Evolutionary conservation across 225 moss, liverwort and hornwort genomes (phyloP).

Genomic region (Bryoerythrophyllum caledonicum): DNA sequence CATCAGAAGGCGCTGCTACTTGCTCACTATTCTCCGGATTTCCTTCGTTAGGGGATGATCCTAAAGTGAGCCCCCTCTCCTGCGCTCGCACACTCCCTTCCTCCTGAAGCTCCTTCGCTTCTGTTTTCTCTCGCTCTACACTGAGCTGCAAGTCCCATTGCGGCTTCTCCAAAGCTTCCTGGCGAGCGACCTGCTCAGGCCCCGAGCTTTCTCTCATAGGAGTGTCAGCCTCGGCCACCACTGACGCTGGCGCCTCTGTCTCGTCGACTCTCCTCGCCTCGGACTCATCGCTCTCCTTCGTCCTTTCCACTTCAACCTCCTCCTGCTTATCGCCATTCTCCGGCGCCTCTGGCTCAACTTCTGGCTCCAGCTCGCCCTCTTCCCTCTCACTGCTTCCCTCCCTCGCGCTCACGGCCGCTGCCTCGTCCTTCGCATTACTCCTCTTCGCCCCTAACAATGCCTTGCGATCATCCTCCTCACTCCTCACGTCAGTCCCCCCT

Average conservation of each 20-base stretch:
- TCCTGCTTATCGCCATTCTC: constrained; percentile 43
- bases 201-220: constrained; percentile 27
- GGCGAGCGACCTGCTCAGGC: constrained; percentile 22
- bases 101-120: constrained; percentile 27
- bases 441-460: constrained; percentile 35
- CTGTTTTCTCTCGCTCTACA: constrained; percentile 42
- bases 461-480: constrained; percentile 35
- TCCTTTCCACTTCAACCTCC: constrained; percentile 37
- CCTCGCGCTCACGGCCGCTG: constrained; percentile 25
- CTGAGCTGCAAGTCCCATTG: constrained; percentile 44
- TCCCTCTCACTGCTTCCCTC: constrained; percentile 73
- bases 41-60: constrained; percentile 38
- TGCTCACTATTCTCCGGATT: constrained; percentile 44
- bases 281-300: constrained; percentile 47
- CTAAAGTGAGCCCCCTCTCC: constrained; percentile 33
- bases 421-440: constrained; percentile 32
- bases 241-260: constrained; percentile 23
- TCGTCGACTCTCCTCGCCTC: constrained; percentile 37
- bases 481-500: constrained; percentile 26
- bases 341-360: constrained; percentile 41
- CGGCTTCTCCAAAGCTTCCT: constrained; percentile 23
- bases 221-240: constrained; percentile 24
- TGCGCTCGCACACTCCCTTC: too few relatives aligned
- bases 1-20: constrained; percentile 24
- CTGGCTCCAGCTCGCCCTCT: constrained; percentile 82